phyloP scores from a whole-genome alignment of 2,329 filamentous ascomycete species.

The Talaromyces sp. region DNA sequence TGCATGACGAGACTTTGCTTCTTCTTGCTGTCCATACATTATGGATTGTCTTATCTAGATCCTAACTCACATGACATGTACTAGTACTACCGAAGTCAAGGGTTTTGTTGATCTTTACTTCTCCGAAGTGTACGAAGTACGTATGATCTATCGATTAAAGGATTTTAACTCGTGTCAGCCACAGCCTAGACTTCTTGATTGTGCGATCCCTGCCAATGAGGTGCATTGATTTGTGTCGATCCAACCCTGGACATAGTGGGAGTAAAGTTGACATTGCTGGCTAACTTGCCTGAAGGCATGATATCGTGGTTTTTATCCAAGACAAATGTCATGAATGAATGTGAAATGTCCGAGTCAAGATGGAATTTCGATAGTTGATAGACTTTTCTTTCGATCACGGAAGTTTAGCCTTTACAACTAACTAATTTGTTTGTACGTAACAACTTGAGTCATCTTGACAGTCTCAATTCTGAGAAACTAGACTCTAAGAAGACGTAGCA shows the following conservation, averaged over 20 bases:
- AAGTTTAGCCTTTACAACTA: not conserved
- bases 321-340: not conserved
- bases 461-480: not conserved
- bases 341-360: not conserved
- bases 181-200: not conserved
- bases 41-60: not conserved
- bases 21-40: not conserved
- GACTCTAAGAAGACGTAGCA: not conserved
- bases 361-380: not conserved
- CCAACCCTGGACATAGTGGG: not conserved
- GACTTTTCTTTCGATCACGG: not conserved
- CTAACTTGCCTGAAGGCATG: no score
- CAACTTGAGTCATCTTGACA: no score
- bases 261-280: not conserved
- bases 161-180: not conserved
- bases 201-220: no score
- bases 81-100: no score
- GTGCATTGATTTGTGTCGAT: not conserved
- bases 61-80: not conserved
- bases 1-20: not conserved
- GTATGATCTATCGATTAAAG: not conserved
- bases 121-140: no score
- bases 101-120: not conserved
- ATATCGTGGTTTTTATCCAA: not conserved
- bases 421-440: no score